Evolutionary conservation across 1,284 basidiomycete species (phyloP).

Genomic region (Malassezia sp.): DNA sequence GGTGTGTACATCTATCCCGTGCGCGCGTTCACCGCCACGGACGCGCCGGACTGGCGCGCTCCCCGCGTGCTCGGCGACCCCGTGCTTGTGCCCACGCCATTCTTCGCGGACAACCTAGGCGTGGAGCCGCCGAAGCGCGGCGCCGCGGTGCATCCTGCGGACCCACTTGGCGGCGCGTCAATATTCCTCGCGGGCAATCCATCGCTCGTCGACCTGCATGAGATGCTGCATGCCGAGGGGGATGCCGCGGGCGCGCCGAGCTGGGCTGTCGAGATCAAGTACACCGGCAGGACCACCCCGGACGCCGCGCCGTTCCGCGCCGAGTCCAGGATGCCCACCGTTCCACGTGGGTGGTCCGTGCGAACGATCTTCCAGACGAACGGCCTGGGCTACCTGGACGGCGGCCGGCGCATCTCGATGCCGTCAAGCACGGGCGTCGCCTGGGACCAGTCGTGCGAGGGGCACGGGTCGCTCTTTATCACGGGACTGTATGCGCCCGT

Average conservation of each 20-base stretch:
- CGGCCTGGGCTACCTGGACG: not conserved
- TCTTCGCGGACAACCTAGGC: constrained; percentile 13
- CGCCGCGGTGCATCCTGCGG: not conserved
- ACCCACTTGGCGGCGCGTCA: constrained; percentile 7
- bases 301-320: constrained; percentile 1
- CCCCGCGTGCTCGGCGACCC: not conserved
- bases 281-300: not conserved
- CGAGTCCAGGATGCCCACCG: not conserved
- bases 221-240: not conserved
- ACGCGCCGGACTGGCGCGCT: not conserved
- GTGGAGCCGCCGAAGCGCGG: constrained; percentile 1
- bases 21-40: not conserved
- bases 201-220: constrained; percentile 5
- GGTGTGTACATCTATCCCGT: constrained; percentile 12
- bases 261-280: constrained; percentile 11
- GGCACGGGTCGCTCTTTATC: not conserved
- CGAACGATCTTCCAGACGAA: constrained; percentile 10
- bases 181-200: constrained; percentile 13
- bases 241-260: too few relatives aligned
- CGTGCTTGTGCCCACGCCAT: constrained; percentile 1
- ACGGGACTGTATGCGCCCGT: not conserved
- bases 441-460: not conserved
- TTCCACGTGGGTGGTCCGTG: constrained; percentile 8
- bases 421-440: not conserved
- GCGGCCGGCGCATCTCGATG: not conserved